Evolutionary conservation across 2,329 filamentous ascomycete genomes (phyloP), one percentile per base, ranked within the genome.

Genomic region (Coniella vitis): DNA sequence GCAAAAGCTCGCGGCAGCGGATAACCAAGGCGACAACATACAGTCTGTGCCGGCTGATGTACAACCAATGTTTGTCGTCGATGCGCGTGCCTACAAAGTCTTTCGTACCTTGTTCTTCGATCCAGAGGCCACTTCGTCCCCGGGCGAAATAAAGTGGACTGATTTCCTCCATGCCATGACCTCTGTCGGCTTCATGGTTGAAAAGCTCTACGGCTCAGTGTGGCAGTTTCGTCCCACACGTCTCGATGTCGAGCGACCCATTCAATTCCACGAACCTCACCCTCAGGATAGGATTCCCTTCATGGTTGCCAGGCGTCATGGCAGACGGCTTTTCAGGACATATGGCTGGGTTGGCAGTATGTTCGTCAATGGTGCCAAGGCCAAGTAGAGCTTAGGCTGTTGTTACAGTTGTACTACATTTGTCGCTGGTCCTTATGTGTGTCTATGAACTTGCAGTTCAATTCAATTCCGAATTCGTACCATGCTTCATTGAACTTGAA

Each of bases 221-320:
- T 84, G 80, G 80, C 74, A 80, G 10, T 83, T 83, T 52, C 66
- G 64, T 13, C 73, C 73, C 3, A 58, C 58, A 4, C 56, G 55
- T 3, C 51, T 70, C 19, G 67, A 72, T 45, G 65, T 71, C 0
- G 63, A 70, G 35, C 61, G 71, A 4, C 70, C 68, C 20, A 83
- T 83, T 29, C 74, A 79, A 47, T 78, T 83, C 52, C 77, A 83
- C 53, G 77, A 82, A 56, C 79, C 79, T 2, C 78, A 83, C 60
- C 76, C 78, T 0, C 58, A 57, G 1, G 63, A 63, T 1, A 81
- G 82, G 60, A 66, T 83, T 3, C 63, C 71, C 0, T 76, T 73
- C 51, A 54, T 55, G 1, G 61, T 59, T 36, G 76, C 74, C 1
- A 65, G 76, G 40, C 59, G 69, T 1, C 62, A 70, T 54, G 79